Percentiles rank a stretch among this genome's conserved stretches.
phyloP scores from a whole-genome alignment of 768 basidiomycete species.

The Sporobolomyces phaffii region DNA sequence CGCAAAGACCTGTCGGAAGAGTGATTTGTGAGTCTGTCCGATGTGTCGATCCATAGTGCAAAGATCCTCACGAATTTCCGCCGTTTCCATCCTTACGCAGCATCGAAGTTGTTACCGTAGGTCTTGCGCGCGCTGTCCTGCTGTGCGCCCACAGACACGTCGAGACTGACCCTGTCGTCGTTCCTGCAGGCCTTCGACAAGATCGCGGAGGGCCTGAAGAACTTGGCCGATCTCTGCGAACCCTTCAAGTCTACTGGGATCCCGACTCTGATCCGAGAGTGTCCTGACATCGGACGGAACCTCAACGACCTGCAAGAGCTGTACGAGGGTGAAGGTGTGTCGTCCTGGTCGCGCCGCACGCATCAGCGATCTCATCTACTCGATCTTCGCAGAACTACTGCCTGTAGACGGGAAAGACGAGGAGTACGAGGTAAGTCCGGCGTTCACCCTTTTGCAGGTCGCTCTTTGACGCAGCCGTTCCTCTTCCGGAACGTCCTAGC shows the following conservation, averaged over 20 bases:
- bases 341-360: background rate
- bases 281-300: constrained; percentile 69
- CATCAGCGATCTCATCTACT: background rate
- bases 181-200: constrained; percentile 62
- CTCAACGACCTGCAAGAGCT: constrained; percentile 66
- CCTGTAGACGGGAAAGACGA: constrained; percentile 81
- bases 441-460: background rate
- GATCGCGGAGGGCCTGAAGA: constrained; percentile 61
- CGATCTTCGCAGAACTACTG: constrained; percentile 50
- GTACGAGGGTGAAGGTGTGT: constrained; percentile 52
- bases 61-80: background rate
- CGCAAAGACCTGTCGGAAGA: constrained; percentile 78
- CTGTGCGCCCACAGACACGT: background rate
- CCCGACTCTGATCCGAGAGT: constrained; percentile 64
- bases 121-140: background rate
- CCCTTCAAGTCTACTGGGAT: constrained; percentile 73
- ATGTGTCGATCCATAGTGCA: too few species aligned
- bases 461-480: background rate
- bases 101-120: constrained; percentile 20
- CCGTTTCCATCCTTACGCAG: background rate
- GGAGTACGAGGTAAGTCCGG: constrained; percentile 60
- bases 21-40: constrained; percentile 57
- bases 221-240: constrained; percentile 61
- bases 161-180: background rate
- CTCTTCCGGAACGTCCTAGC: background rate